Base-by-base conservation (phyloP, 2,329 filamentous ascomycete genomes). In the Fusarium sp. region DNA sequence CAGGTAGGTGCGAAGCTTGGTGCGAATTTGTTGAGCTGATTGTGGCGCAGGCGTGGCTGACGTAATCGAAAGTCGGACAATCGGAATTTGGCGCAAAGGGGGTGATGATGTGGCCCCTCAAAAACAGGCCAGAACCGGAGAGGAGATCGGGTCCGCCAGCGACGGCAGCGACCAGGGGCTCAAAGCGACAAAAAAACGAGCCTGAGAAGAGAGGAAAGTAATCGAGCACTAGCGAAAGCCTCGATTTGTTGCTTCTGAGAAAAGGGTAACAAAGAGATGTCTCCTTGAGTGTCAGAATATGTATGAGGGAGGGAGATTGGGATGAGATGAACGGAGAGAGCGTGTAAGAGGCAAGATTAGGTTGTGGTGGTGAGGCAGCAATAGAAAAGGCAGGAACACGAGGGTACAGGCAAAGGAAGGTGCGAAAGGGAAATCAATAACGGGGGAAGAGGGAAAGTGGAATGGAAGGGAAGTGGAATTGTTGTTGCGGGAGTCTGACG, bases 151-250 rank as follows among this genome's bases (percentile, higher is more conserved):
- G 69, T 65, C 54, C 69, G 51, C 71, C 68, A 73, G 70, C 70
- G 51, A 69, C 55, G 62, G 66, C 58, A 62, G 61, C 62, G 62
- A 71, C 70, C 65, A 74, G 68, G 72, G 72, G 62, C 65, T 62
- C 58, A 63, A 56, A 64, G 52, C 50, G 62, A 64, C 48, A 64
- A 67, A 53, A 53, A 48, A 59, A 58, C 26, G 67, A 70, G 65
- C 49, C 68, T 53, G 61, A 67, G 57, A 51, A 69, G 65, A 55
- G 62, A 69, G 69, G 68, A 62, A 70, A 59, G 59, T 64, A 71
- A 76, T 77, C 83, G 83, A 86, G 80, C 79, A 80, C 84, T 85
- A 86, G 77, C 78, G 66, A 86, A 82, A 82, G 81, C 78, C 80
- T 82, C 81, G 80, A 80, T 62, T 63, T 63, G 73, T 64, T 71